A percentile compares a stretch with the other conserved stretches of the same genome.
These are phyloP conservation scores for Fusarium fracticaudum DNA, from an alignment of 2,329 filamentous ascomycete genomes.

Conservation along the genomic window DNA sequence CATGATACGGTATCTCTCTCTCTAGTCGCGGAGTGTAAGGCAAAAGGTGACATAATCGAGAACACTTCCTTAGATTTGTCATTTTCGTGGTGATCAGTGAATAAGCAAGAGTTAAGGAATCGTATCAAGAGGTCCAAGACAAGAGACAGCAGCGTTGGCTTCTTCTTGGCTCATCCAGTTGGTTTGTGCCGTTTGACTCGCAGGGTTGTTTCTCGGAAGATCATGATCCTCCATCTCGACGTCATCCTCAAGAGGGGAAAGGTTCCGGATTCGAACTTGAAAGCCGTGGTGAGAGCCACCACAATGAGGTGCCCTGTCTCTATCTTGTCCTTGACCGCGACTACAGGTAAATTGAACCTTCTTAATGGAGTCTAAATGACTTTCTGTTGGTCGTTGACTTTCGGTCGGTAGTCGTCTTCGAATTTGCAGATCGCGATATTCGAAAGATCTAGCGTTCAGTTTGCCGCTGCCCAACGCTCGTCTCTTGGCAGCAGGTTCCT, in stretches of 20 bases:
- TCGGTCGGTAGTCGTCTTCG: background rate
- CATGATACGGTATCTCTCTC: too few relatives aligned
- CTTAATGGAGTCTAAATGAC: too few relatives aligned
- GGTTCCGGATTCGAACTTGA: background rate
- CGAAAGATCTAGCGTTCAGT: background rate
- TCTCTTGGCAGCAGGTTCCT: background rate
- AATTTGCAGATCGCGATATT: background rate
- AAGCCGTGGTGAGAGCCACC: background rate
- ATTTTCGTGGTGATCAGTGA: too few relatives aligned
- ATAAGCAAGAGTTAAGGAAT: too few relatives aligned
- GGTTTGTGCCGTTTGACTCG: background rate
- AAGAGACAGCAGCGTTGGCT: background rate
- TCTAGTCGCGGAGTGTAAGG: too few relatives aligned
- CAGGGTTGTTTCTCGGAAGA: background rate
- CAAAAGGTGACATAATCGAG: too few relatives aligned
- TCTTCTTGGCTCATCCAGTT: background rate
- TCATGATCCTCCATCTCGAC: background rate
- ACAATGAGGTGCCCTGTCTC: fast-evolving
- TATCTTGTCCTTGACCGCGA: background rate
- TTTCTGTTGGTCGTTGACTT: too few relatives aligned
- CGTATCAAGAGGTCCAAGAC: background rate
- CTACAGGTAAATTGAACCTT: background rate
- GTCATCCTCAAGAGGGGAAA: background rate
- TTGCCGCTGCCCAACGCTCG: background rate
- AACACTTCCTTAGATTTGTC: too few relatives aligned